Evolutionary conservation across 2,329 filamentous ascomycete genomes (phyloP).

Genomic region (Chrysosporium keratinophilum): DNA sequence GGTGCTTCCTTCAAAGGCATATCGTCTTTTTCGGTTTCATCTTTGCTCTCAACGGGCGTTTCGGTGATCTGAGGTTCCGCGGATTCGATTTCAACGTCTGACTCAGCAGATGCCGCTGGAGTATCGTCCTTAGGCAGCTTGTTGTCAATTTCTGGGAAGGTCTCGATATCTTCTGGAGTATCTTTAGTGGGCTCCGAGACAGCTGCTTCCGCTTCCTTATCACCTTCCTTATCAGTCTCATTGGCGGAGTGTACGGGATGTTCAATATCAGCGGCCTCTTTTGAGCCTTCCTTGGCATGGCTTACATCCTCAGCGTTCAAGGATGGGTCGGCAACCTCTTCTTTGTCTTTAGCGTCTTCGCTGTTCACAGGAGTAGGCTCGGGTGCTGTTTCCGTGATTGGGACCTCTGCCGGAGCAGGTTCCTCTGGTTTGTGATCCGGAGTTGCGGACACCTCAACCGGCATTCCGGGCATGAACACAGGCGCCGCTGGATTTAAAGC

Average conservation of each 20-base stretch:
- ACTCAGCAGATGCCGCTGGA: not conserved
- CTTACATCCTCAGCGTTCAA: not conserved
- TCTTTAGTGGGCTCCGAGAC: not conserved
- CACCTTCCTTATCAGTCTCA: not conserved
- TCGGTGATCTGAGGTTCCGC: not conserved
- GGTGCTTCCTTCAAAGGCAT: not conserved
- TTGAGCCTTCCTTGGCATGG: not conserved
- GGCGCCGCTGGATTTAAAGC: slow-evolving; percentile 1
- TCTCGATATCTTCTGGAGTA: not conserved
- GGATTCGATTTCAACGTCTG: not conserved
- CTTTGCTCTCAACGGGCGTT: not conserved
- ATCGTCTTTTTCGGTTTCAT: not conserved
- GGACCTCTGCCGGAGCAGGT: not conserved
- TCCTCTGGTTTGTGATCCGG: not conserved
- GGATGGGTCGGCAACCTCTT: not conserved
- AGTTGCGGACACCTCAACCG: not conserved
- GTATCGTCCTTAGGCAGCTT: not conserved
- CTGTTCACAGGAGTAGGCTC: not conserved
- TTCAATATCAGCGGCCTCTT: not conserved
- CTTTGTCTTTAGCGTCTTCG: not conserved
- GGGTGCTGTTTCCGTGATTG: not conserved
- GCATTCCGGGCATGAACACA: slow-evolving; percentile 1
- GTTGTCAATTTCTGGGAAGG: not conserved
- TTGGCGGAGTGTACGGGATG: not conserved
- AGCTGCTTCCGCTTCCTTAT: not conserved